phyloP scores from a whole-genome alignment of 1,139 yeast species.

The Candida tetrigidarum region DNA sequence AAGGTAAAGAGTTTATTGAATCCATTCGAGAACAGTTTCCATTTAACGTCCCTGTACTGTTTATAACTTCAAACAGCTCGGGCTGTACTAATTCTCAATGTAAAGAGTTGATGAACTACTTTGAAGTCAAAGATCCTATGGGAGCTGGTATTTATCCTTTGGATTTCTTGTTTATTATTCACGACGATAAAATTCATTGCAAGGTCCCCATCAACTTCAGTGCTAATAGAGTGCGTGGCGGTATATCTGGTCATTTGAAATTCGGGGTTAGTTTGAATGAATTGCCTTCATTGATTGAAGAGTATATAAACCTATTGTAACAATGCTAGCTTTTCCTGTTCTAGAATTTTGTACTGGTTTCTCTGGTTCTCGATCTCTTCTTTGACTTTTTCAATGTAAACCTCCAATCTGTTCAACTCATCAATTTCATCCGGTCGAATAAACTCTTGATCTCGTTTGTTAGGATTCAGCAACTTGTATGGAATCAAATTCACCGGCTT shows the following conservation, averaged over 20 bases:
- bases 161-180: conserved; percentile 41
- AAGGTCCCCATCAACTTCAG: conserved; percentile 24
- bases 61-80: conserved; percentile 13
- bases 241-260: conserved; percentile 15
- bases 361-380: conserved; percentile 58
- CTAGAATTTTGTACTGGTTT: conserved; percentile 54
- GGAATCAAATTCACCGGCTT: conserved; percentile 80
- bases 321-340: conserved; percentile 49
- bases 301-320: conserved; percentile 30
- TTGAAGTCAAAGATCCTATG: conserved; percentile 45
- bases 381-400: conserved; percentile 65
- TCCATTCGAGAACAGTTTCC: conserved; percentile 14
- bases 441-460: conserved; percentile 47
- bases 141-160: conserved; percentile 58
- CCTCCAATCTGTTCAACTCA: conserved; percentile 73
- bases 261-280: conserved; percentile 27
- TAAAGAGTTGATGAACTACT: conserved; percentile 26
- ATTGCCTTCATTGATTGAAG: conserved; percentile 16
- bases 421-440: conserved; percentile 64
- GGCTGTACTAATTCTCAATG: conserved; percentile 21
- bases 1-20: conserved; percentile 31
- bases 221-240: conserved; percentile 6
- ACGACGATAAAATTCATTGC: conserved; percentile 27
- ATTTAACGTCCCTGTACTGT: conserved; percentile 19
- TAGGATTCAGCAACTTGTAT: conserved; percentile 51